Conservation (phyloP, 2,329 filamentous ascomycete genomes). For the Aspergillus sp. region DNA sequence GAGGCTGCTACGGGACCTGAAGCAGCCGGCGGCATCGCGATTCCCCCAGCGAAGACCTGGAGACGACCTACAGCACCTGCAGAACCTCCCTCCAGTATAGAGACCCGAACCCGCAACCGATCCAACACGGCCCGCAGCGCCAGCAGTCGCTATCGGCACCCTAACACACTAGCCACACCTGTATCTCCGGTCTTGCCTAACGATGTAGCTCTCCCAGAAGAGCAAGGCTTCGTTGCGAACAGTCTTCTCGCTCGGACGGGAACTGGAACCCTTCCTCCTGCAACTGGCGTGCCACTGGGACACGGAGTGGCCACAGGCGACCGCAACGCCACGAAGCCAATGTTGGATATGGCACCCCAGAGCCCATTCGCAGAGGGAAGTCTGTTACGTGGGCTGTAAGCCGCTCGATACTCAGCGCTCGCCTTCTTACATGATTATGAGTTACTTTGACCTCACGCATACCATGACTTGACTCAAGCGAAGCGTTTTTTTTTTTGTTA, state of each 20-base stretch:
- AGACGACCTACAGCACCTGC: conserved; percentile 34
- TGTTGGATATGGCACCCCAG: conserved; percentile 48
- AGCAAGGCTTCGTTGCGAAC: conserved; percentile 38
- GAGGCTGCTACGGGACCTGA: conserved; percentile 49
- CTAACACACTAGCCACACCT: conserved; percentile 14
- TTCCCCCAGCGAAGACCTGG: conserved; percentile 48
- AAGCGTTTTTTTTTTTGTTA: background rate
- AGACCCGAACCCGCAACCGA: conserved; percentile 32
- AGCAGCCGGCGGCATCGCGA: conserved; percentile 35
- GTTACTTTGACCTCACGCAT: background rate
- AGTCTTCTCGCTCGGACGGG: conserved; percentile 42
- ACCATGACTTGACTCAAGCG: background rate
- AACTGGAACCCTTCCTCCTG: conserved; percentile 21
- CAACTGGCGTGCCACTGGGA: conserved; percentile 32
- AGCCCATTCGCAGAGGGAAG: conserved; percentile 53
- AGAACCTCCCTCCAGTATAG: conserved; percentile 18
- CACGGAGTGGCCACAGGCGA: conserved; percentile 48
- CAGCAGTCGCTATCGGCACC: conserved; percentile 23
- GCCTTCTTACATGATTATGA: background rate
- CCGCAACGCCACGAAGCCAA: conserved; percentile 44
- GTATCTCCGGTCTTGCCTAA: conserved; percentile 21
- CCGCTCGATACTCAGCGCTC: background rate
- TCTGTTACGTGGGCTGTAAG: conserved; percentile 41
- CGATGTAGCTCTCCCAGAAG: background rate
- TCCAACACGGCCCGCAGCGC: conserved; percentile 42